Evolutionary conservation across 192 early-diverging fungal species (phyloP), one percentile per base, ranked within the genome.

Genomic region (Coemansia sp.): DNA sequence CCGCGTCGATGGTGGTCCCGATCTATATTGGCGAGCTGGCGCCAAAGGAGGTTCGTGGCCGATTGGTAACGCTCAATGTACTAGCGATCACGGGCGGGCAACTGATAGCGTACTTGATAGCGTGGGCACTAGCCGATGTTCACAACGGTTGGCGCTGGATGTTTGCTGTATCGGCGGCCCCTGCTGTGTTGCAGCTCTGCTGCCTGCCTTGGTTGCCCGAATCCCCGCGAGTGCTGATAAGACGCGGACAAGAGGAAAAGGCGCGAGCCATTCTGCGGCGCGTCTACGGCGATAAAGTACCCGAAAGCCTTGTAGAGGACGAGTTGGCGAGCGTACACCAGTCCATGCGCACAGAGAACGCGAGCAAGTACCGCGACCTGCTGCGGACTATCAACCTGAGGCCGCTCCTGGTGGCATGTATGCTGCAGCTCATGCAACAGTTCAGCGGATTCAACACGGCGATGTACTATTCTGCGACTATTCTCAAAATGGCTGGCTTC

Each of bases 361-460:
- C 71, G 31, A 74, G 63, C 67, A 37, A 69, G 24, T 90, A 84
- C 73, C 66, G 76, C 42, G 90, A 92, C 63, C 73, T 93, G 53
- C 70, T 89, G 59, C 72, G 77, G 5, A 66, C 68, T 1, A 73
- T 75, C 50, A 90, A 88, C 64, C 46, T 82, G 10, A 83, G 79
- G 51, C 86, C 89, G 64, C 74, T 91, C 19, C 10, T 89, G 21
- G 81, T 93, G 40, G 92, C 80, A 35, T 74, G 87, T 39, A 57
- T 88, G 34, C 73, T 93, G 68, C 90, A 92, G 68, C 65, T 89
- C 21, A 88, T 88, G 75, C 90, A 92, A 78, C 91, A 90, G 75
- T 85, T 86, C 62, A 88, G 89, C 27, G 91, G 91, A 60, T 89
- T 90, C 86, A 92, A 92, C 66, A 81, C 87, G 10, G 85, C 90